These are phyloP conservation scores for Sideroxylon spinosum DNA, from an alignment of 179 eudicot species.

Conservation along the genomic window DNA sequence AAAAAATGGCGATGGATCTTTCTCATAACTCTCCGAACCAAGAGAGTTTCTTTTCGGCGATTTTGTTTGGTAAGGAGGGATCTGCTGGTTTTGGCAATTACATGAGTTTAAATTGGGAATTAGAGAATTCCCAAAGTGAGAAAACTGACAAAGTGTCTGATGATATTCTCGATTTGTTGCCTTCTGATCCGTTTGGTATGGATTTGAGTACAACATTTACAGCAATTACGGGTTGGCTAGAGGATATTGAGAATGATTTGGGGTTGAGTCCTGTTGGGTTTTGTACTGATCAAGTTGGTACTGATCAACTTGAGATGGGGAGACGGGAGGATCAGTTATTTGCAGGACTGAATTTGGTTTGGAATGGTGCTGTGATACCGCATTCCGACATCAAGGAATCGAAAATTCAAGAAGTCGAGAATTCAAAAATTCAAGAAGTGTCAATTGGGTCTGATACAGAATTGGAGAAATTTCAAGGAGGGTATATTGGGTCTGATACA, in stretches of 20 bases:
- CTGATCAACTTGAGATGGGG: conserved; percentile 12
- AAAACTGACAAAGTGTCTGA: not conserved
- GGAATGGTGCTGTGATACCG: conserved; percentile 19
- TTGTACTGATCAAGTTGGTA: not conserved
- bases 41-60: conserved; percentile 7
- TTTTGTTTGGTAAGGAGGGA: not conserved
- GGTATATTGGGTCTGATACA: not conserved
- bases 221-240: conserved; percentile 33
- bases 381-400: not conserved
- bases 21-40: not conserved
- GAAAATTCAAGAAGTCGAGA: not conserved
- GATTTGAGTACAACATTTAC: conserved; percentile 26
- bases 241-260: conserved; percentile 28
- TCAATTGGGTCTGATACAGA: not conserved
- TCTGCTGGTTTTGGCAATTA: conserved; percentile 12
- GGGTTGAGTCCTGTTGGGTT: conserved; percentile 19
- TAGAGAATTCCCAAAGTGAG: conserved; percentile 5
- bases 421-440: conserved; percentile 4
- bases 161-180: conserved; percentile 35
- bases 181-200: conserved; percentile 50
- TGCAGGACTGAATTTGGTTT: conserved; percentile 31
- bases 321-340: conserved; percentile 19
- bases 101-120: not conserved
- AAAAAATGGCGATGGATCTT: conserved; percentile 11
- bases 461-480: no score